Base-by-base conservation (phyloP, 2,329 filamentous ascomycete genomes). In the Fusarium armeniacum region DNA sequence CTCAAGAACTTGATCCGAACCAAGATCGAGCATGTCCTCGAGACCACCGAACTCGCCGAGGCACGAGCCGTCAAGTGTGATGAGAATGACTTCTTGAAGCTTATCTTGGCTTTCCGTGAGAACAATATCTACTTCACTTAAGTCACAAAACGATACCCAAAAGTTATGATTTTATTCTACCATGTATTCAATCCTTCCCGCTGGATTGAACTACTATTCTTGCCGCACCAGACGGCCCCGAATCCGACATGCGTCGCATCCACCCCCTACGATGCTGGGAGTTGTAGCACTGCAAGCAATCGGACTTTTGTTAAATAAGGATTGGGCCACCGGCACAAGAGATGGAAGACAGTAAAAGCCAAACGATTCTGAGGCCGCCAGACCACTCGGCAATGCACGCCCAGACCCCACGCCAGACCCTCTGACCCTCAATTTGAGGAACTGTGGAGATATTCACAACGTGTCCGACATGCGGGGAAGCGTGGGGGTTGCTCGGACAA, bases 391-490 rank as follows among this genome's bases (percentile, higher is more conserved):
- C 33, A 41, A 51, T 64, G 8, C 38, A 43, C 16, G 44, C 22
- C 28, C 24, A 22, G 24, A 52, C 35, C 35, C 49, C 24, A 52
- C 38, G 35, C 24, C 9, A 15, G 24, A 18, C 24, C 24, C 49
- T 50, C 33, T n/a, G 33, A 40, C n/a, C 44, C 28, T 46, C 35
- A 50, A 45, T 46, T 65, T 54, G 65, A 62, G 68, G 65, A 51
- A 62, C 47, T 63, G 61, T 55, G 61, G 46, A 38, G 62, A 60
- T 45, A 38, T 24, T 47, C 38, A 44, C 43, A 64, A 57, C 55
- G 61, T 49, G 40, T 18, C 28, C 26, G 61, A 52, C 28, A 44
- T 63, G 61, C 56, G 62, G 62, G 57, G 60, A 65, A 65, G 60
- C 60, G 60, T 65, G 62, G 62, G 62, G 62, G 62, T 46, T 30